These are phyloP conservation scores for Phaeoacremonium minimum DNA, from an alignment of 2,329 filamentous ascomycete species.

Conservation along the genomic window DNA sequence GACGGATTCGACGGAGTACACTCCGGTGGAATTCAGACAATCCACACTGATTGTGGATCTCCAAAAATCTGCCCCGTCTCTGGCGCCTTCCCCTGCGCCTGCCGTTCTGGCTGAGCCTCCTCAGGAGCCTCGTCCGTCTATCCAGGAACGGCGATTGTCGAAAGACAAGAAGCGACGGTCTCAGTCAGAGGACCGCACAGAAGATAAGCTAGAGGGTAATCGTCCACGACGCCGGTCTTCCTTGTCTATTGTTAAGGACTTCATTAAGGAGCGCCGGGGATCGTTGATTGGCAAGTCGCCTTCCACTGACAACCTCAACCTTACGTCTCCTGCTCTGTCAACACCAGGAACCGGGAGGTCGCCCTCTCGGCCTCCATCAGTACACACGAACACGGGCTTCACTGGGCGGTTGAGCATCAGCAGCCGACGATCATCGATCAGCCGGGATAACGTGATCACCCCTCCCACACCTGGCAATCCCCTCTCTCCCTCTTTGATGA, in stretches of 20 bases:
- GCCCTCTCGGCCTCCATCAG: slow-evolving; percentile 42
- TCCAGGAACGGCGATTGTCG: slow-evolving; percentile 44
- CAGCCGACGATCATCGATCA: slow-evolving; percentile 51
- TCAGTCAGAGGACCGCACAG: slow-evolving; percentile 24
- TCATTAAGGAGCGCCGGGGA: slow-evolving; percentile 55
- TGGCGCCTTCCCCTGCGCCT: slow-evolving; percentile 19
- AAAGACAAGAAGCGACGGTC: slow-evolving; percentile 29
- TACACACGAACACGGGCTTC: slow-evolving; percentile 45
- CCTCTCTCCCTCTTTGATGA: slow-evolving; percentile 35
- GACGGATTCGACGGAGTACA: slow-evolving; percentile 37
- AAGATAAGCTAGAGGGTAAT: slow-evolving; percentile 22
- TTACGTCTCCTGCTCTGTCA: slow-evolving; percentile 15
- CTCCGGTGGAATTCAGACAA: slow-evolving; percentile 49
- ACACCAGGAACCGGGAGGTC: slow-evolving; percentile 34
- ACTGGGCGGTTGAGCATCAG: slow-evolving; percentile 62
- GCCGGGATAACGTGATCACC: slow-evolving; percentile 33
- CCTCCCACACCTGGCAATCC: slow-evolving; percentile 15
- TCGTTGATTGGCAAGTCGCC: slow-evolving; percentile 42
- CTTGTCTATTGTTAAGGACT: slow-evolving; percentile 54
- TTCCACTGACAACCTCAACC: slow-evolving; percentile 36
- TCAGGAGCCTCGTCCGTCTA: slow-evolving; percentile 32
- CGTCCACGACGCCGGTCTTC: slow-evolving; percentile 48
- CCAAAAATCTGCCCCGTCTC: slow-evolving; percentile 31
- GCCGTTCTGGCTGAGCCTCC: slow-evolving; percentile 16
- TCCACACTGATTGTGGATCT: slow-evolving; percentile 57